phyloP scores from a whole-genome alignment of 345 rosid genomes.

The Rhodamnia argentea region DNA sequence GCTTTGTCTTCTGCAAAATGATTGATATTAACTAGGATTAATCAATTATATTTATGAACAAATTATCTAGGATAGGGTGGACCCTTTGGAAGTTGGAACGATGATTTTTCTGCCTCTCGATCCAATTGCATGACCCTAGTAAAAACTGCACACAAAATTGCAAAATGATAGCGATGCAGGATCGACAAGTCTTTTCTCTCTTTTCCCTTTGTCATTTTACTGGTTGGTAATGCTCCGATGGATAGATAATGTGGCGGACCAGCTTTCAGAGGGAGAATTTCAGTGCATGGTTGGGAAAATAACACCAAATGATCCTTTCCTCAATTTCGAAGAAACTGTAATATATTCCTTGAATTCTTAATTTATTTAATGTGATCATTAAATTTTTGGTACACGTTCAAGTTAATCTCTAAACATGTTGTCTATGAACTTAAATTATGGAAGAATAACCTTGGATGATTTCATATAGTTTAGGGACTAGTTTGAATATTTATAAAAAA shows the following conservation, averaged over 20 bases:
- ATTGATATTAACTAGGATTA: background rate
- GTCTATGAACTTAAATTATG: no score
- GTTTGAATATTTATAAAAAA: no score
- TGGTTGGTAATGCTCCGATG: background rate
- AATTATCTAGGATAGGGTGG: no score
- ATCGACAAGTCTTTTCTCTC: background rate
- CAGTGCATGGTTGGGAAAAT: no score
- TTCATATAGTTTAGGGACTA: no score
- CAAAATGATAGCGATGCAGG: background rate
- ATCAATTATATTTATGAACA: background rate
- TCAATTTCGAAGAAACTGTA: no score
- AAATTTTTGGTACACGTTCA: no score
- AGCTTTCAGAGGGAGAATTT: background rate
- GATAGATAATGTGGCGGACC: background rate
- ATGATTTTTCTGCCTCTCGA: background rate
- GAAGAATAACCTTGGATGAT: no score
- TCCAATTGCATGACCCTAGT: background rate
- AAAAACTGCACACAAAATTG: background rate
- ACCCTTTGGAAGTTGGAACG: background rate
- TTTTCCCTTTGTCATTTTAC: background rate
- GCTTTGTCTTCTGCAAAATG: background rate
- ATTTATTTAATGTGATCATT: no score
- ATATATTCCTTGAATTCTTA: rapidly evolving
- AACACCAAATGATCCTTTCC: no score
- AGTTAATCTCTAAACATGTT: no score